Conservation (phyloP, 108 stramenopile genomes). For the Fistulifera solaris region DNA sequence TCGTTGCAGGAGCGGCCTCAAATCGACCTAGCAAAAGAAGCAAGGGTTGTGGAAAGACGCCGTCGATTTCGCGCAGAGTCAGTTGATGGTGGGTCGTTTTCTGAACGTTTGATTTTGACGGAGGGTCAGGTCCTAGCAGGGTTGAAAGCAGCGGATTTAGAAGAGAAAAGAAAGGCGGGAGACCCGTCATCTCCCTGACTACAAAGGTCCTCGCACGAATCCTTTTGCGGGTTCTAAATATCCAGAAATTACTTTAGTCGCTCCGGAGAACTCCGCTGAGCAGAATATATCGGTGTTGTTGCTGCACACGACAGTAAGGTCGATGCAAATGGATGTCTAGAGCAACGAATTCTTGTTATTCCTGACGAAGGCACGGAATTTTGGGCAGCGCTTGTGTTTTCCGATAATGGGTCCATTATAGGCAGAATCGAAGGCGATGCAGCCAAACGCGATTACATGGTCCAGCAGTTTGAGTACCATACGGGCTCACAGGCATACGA, state of each 20-base stretch:
- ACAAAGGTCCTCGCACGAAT: constrained; percentile 13
- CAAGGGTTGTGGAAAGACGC: constrained; percentile 42
- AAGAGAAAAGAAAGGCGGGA: constrained; percentile 11
- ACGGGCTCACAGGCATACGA: constrained; percentile 49
- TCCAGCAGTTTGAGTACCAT: constrained; percentile 56
- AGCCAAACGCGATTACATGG: background rate
- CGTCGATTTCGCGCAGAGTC: constrained; percentile 59
- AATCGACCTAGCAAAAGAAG: constrained; percentile 8
- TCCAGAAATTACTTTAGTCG: constrained; percentile 21
- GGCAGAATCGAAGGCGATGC: too few species aligned
- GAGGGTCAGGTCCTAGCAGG: constrained; percentile 79
- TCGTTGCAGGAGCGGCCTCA: constrained; percentile 12
- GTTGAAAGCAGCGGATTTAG: constrained; percentile 49
- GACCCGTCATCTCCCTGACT: background rate
- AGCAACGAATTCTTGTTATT: constrained; percentile 30
- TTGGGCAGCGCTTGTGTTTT: constrained; percentile 45
- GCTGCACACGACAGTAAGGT: constrained; percentile 32
- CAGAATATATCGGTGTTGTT: constrained; percentile 17
- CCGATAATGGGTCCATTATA: background rate
- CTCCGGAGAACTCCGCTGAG: constrained; percentile 23
- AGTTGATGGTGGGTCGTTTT: constrained; percentile 21
- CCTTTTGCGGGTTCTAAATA: constrained; percentile 23
- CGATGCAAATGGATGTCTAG: constrained; percentile 8
- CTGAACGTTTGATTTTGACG: constrained; percentile 47
- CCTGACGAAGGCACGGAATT: constrained; percentile 16